phyloP scores from a whole-genome alignment of 495 filamentous ascomycete genomes.

The Penicillium tannophilum region DNA sequence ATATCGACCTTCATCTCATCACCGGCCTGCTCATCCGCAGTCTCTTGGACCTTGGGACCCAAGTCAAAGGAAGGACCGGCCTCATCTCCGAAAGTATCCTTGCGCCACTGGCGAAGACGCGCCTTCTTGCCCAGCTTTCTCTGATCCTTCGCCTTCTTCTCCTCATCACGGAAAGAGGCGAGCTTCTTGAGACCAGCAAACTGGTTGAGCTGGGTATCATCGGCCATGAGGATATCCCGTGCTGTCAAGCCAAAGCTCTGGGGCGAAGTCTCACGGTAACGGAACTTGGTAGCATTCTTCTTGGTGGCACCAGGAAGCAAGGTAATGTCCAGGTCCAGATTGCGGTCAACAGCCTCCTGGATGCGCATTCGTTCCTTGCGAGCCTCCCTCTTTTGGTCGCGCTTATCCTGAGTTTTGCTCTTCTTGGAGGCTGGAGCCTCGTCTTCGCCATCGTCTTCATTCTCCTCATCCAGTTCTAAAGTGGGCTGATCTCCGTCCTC shows the following conservation, averaged over 20 bases:
- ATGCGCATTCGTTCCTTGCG: conserved; percentile 80
- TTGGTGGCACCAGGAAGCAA: conserved; percentile 57
- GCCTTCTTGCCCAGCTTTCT: conserved; percentile 91
- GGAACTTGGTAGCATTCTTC: conserved; percentile 63
- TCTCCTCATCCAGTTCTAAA: conserved; percentile 55
- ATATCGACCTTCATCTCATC: conserved; percentile 42
- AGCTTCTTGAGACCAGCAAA: conserved; percentile 94
- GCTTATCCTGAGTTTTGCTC: conserved; percentile 67
- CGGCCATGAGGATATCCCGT: conserved; percentile 88
- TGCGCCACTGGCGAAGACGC: conserved; percentile 83
- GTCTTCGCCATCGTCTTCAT: conserved; percentile 54
- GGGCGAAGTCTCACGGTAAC: conserved; percentile 92
- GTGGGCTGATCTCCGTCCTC: conserved; percentile 58
- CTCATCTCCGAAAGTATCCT: conserved; percentile 84
- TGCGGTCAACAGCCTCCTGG: conserved; percentile 82
- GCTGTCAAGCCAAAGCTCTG: conserved; percentile 85
- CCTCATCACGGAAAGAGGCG: conserved; percentile 80
- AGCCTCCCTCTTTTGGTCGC: conserved; percentile 71
- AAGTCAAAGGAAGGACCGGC: conserved; percentile 56
- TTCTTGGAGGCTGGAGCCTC: conserved; percentile 45
- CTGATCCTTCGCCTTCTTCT: conserved; percentile 85
- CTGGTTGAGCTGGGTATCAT: conserved; percentile 82
- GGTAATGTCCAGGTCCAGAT: conserved; percentile 69
- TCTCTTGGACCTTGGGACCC: conserved; percentile 25
- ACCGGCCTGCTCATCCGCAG: conserved; percentile 25